Evolutionary conservation across 75 land plant species (phyloP).

Genomic region (Azolla pinnata): DNA sequence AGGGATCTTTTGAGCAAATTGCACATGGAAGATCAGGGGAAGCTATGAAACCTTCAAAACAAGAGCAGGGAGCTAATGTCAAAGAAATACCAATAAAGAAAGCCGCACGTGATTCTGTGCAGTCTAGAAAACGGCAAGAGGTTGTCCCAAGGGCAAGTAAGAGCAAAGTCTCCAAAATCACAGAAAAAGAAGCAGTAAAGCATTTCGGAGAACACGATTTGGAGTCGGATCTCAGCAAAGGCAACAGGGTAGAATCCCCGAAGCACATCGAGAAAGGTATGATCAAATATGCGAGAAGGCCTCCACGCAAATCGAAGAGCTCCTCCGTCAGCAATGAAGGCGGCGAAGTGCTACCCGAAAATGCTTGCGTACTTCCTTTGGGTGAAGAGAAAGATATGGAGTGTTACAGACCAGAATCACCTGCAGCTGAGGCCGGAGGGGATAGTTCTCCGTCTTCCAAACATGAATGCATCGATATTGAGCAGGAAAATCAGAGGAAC

Average conservation of each 20-base stretch:
- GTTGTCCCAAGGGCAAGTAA: too few species aligned
- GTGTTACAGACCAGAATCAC: conserved; percentile 6
- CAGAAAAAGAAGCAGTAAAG: too few species aligned
- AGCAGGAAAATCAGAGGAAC: not conserved
- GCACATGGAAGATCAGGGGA: not conserved
- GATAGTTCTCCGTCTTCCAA: not conserved
- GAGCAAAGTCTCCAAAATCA: too few species aligned
- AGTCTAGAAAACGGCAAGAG: too few species aligned
- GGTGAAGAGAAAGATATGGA: conserved; percentile 4
- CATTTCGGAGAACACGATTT: too few species aligned
- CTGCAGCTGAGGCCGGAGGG: not conserved
- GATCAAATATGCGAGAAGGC: too few species aligned
- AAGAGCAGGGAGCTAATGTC: not conserved
- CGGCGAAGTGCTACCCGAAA: not conserved
- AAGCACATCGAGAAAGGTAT: too few species aligned
- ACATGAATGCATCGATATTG: not conserved
- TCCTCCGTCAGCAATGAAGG: not conserved
- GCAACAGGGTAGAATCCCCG: too few species aligned
- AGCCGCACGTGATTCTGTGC: not conserved
- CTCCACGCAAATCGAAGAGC: too few species aligned
- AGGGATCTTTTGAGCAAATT: not conserved
- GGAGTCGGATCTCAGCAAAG: too few species aligned
- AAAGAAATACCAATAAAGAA: not conserved
- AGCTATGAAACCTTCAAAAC: not conserved
- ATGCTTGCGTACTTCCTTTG: not conserved